These are phyloP conservation scores for Citrus maxima DNA, from an alignment of 345 rosid species.

Conservation along the genomic window DNA sequence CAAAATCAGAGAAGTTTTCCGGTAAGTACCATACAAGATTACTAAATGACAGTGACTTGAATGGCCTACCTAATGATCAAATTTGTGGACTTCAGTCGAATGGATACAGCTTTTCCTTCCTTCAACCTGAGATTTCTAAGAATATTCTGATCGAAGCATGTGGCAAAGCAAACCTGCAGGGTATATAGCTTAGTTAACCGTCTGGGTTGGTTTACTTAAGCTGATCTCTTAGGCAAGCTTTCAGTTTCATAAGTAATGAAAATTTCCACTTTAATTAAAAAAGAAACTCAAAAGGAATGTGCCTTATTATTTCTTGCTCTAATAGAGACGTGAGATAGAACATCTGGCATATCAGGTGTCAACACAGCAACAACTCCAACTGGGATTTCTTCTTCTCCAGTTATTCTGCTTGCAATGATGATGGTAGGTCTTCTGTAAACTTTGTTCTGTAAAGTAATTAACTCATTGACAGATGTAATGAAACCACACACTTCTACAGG, in stretches of 20 bases:
- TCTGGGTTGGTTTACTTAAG: not conserved
- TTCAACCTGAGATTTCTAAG: constrained; percentile 31
- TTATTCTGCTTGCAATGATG: constrained; percentile 32
- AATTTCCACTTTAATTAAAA: not conserved
- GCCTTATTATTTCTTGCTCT: constrained; percentile 47
- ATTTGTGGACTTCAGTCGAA: constrained; percentile 26
- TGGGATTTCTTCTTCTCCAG: constrained; percentile 47
- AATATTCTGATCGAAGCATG: constrained; percentile 38
- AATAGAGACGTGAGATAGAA: constrained; percentile 39
- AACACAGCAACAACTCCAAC: constrained; percentile 44
- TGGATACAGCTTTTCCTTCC: constrained; percentile 35
- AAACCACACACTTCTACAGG: constrained; percentile 42
- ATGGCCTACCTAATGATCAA: constrained; percentile 28
- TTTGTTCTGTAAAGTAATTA: constrained; percentile 33
- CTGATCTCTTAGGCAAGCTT: not conserved
- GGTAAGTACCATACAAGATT: not conserved
- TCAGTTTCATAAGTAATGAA: constrained; percentile 5
- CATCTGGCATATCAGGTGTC: constrained; percentile 40
- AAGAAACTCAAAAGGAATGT: not conserved
- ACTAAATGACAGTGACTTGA: not conserved
- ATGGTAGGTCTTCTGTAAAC: constrained; percentile 37
- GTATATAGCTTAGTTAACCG: not conserved
- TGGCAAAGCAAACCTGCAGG: constrained; percentile 42
- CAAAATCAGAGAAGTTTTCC: not conserved
- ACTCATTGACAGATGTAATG: constrained; percentile 24